phyloP scores from a whole-genome alignment of 257 asterid genomes.

The Henckelia pumila region DNA sequence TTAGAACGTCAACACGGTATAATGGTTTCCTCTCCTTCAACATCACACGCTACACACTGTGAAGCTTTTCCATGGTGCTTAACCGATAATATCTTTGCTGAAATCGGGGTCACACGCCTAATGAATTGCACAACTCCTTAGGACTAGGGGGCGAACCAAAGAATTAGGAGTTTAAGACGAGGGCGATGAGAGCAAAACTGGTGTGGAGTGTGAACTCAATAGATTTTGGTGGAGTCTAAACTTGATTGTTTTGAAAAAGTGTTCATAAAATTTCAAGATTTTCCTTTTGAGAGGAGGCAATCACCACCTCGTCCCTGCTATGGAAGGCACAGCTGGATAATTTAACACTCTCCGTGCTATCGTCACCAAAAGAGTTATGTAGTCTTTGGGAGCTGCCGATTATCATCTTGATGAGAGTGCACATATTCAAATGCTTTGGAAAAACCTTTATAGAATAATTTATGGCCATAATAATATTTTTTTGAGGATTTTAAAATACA shows the following conservation, averaged over 20 bases:
- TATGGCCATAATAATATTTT: background rate
- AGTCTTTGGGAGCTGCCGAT: too few species aligned
- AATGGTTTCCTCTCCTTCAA: background rate
- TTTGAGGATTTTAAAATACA: background rate
- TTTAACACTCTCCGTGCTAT: too few species aligned
- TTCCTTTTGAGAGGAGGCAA: background rate
- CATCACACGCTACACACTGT: background rate
- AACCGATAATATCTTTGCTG: background rate
- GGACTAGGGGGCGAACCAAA: background rate
- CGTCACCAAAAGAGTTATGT: too few species aligned
- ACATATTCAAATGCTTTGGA: background rate
- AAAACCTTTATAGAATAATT: background rate
- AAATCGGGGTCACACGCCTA: background rate
- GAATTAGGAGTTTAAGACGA: background rate
- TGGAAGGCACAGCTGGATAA: background rate
- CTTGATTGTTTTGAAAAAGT: background rate
- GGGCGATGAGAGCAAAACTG: background rate
- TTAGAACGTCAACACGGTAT: background rate
- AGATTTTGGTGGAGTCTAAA: background rate
- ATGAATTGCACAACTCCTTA: background rate
- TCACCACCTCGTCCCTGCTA: background rate
- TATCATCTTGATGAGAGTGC: too few species aligned
- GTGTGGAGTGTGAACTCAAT: background rate
- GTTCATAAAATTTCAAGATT: background rate
- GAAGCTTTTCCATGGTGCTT: background rate